phyloP scores from a whole-genome alignment of 352 stramenopile genomes.

The Phytophthora parvispora region DNA sequence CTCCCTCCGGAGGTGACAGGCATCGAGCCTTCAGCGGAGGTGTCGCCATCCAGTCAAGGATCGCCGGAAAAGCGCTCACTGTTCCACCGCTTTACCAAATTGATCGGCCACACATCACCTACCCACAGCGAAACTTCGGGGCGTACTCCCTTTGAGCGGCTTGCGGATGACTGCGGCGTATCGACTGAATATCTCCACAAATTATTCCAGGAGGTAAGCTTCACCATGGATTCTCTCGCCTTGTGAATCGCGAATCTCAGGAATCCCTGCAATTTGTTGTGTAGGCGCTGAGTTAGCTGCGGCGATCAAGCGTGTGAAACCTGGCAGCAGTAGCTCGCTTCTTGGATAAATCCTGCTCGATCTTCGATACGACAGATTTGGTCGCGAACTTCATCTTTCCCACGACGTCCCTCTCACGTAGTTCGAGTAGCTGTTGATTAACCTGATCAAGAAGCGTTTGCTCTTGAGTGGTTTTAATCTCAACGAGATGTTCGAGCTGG shows the following conservation, averaged over 20 bases:
- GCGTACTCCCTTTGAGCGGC: conserved; percentile 16
- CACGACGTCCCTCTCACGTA: conserved; percentile 65
- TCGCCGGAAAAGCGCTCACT: conserved; percentile 18
- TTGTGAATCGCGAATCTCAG: not conserved
- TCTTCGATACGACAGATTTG: conserved; percentile 61
- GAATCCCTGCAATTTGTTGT: not conserved
- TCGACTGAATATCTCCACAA: conserved; percentile 19
- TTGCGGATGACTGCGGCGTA: conserved; percentile 36
- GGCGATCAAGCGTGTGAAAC: conserved; percentile 60
- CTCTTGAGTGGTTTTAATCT: conserved; percentile 55
- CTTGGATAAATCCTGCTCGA: conserved; percentile 55
- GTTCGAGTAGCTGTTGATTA: conserved; percentile 66
- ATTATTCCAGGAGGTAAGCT: conserved; percentile 25
- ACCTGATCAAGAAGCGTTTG: conserved; percentile 53
- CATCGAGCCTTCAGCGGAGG: conserved; percentile 11
- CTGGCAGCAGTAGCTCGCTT: conserved; percentile 60
- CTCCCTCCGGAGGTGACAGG: conserved; percentile 25
- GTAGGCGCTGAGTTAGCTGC: conserved; percentile 24
- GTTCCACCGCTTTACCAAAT: conserved; percentile 32
- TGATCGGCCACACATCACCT: conserved; percentile 1
- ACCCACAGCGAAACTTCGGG: not conserved
- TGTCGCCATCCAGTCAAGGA: not conserved
- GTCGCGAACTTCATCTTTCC: conserved; percentile 60
- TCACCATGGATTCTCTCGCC: too few species aligned
- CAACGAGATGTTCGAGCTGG: conserved; percentile 48